Evolutionary conservation across 441 rosid genomes (phyloP).

Genomic region (California macrophylla): DNA sequence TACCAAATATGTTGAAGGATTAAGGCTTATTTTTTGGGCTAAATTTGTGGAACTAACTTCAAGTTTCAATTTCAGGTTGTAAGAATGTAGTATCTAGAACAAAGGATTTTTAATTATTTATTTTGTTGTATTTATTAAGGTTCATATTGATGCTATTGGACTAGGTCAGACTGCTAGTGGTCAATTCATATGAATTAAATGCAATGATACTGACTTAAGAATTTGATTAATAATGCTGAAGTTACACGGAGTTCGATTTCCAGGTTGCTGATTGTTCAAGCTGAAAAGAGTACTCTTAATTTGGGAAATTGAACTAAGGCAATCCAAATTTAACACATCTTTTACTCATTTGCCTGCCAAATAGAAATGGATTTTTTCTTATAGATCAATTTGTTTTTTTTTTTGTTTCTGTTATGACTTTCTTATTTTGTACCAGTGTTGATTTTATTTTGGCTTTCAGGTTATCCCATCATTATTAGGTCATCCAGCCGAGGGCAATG

Average conservation of each 20-base stretch:
- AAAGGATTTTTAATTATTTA: background rate
- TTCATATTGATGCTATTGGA: background rate
- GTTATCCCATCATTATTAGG: slow-evolving; percentile 65
- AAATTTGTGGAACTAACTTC: background rate
- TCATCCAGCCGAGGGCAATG: slow-evolving; percentile 28
- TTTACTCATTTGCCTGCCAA: background rate
- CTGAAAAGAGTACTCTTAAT: background rate
- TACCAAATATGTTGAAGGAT: background rate
- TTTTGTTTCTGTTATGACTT: background rate
- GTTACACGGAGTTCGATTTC: background rate
- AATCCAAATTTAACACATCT: background rate
- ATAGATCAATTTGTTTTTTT: background rate
- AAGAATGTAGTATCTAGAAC: background rate
- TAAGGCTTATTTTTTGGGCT: background rate
- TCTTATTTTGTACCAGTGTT: slow-evolving; percentile 9
- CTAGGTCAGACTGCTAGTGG: background rate
- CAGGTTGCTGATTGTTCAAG: background rate
- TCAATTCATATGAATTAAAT: background rate
- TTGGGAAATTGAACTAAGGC: background rate
- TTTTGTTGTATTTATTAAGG: background rate
- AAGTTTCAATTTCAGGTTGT: background rate
- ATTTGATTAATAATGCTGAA: background rate
- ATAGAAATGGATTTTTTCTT: background rate
- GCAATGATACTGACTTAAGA: background rate
- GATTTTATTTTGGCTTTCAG: slow-evolving; percentile 31